Percentiles rank a stretch among this genome's conserved stretches.
Conservation (phyloP, 805 yeast genomes). For the Pichia pseudocactophila region DNA sequence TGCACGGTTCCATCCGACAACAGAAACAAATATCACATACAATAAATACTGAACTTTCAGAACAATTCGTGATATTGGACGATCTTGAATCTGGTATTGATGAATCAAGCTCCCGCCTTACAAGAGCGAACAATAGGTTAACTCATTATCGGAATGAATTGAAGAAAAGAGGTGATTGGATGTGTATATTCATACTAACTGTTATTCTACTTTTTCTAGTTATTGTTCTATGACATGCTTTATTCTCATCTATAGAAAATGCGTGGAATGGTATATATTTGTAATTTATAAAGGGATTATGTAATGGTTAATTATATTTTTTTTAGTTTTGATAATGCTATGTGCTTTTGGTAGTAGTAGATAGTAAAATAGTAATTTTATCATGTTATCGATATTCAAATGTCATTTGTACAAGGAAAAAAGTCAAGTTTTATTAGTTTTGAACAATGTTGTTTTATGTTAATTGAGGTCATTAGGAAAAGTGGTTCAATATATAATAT, state of each 20-base stretch:
- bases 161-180: conserved; percentile 42
- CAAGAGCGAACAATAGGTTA: conserved; percentile 34
- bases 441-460: too few species aligned
- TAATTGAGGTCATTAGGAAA: too few species aligned
- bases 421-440: too few species aligned
- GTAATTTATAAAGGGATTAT: neutral
- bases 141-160: conserved; percentile 32
- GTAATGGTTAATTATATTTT: too few species aligned
- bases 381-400: too few species aligned
- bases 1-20: conserved; percentile 36
- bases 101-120: conserved; percentile 32
- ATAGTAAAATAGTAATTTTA: neutral
- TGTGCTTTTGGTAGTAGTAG: too few species aligned
- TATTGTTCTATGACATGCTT: conserved; percentile 28
- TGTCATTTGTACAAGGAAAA: too few species aligned
- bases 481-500: too few species aligned
- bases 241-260: neutral
- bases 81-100: conserved; percentile 43
- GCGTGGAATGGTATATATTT: neutral
- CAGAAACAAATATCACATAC: conserved; percentile 38
- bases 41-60: conserved; percentile 39
- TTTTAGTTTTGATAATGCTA: too few species aligned
- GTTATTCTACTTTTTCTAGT: conserved; percentile 37
- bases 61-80: conserved; percentile 39
- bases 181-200: conserved; percentile 35